Evolutionary conservation across 2,329 filamentous ascomycete species (phyloP), one percentile per base, ranked within the genome.

Genomic region (Diatrype stigma): DNA sequence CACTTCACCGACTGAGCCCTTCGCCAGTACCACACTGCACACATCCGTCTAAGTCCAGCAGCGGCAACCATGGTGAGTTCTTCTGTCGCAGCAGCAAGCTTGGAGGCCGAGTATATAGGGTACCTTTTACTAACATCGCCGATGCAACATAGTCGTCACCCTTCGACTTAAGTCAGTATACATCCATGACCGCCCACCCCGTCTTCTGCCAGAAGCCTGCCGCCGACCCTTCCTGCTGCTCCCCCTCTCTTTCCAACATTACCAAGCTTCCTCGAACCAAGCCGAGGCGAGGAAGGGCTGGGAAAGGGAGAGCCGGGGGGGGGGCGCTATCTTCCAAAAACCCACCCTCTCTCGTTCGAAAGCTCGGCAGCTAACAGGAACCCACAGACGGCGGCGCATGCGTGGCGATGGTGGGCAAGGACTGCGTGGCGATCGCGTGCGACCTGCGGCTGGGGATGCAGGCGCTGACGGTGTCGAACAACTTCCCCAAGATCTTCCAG

Each of bases 401-500:
- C 75, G 91, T 97, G 61, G 93, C 93, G 74, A 97, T 97, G 94
- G 92, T 96, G 60, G 94, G 94, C 79, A 97, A 99, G 77, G 92
- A 97, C 85, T 99, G 94, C 74, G 94, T 99, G 55, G 94, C 94
- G 74, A 97, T 99, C 70, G 94, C 94, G 71, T 99, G 94, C 80
- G 94, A 99, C 75, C 90, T 99, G 60, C 93, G 94, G 58, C 90
- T 99, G 61, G 94, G 94, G 66, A 86, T 97, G 69, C 94, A 99
- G 78, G 83, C 94, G 68, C 82, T 99, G 68, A 99, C 94, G 57
- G 89, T 99, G 53, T 96, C 91, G 72, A 99, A 99, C 86, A 94
- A 97, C 86, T 97, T 97, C 81, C 94, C 94, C 78, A 99, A 99
- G 81, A 90, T 99, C 80, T 97, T 97, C 85, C 85, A 87, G 73